Evolutionary conservation across 2,329 filamentous ascomycete species (phyloP), one percentile per base, ranked within the genome.

Genomic region (Clarireedia paspali): DNA sequence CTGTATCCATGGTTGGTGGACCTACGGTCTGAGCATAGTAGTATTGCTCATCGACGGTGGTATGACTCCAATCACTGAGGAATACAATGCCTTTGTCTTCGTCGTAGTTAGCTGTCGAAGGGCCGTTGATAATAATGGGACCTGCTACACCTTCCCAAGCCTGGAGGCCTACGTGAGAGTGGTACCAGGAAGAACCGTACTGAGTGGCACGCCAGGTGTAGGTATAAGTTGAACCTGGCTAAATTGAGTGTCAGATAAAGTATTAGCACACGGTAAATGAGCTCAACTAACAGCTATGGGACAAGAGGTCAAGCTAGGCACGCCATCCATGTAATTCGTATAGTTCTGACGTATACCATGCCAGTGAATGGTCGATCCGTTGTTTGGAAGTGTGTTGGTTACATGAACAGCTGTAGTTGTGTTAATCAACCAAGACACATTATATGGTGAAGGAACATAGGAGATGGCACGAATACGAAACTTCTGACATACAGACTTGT

Each of bases 41-140:
- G 39, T 62, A 64, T 6, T 67, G 27, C 12, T 47, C 45, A 53
- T 63, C 61, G 12, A 63, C 60, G 36, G 63, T 65, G 14, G 58
- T 49, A 44, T 70, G 66, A 26, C 60, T 62, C 67, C 66, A 69
- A 51, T 68, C 67, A 42, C 57, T 64, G 14, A 70, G 58, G 30
- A 66, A 60, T 9, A 86, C 59, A 2, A 74, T 67, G 2, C 84
- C 84, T 0, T 84, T 72, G 62, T 88, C 84, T 40, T 77, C 72
- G 54, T 88, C 82, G 61, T 84, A 85, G 65, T 83, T 62, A 2
- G 76, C 73, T 0, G 77, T 76, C 0, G 80, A 75, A 1, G 82
- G 83, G 0, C 82, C 82, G 50, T 83, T 75, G 63, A 85, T 81
- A 15, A 85, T 67, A 17, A 87, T 80, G 2, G 74, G 75, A 0